A percentile compares a stretch with the other conserved stretches of the same genome.
phyloP scores from a whole-genome alignment of 2,329 filamentous ascomycete species.

The Trichoderma brevicompactum region DNA sequence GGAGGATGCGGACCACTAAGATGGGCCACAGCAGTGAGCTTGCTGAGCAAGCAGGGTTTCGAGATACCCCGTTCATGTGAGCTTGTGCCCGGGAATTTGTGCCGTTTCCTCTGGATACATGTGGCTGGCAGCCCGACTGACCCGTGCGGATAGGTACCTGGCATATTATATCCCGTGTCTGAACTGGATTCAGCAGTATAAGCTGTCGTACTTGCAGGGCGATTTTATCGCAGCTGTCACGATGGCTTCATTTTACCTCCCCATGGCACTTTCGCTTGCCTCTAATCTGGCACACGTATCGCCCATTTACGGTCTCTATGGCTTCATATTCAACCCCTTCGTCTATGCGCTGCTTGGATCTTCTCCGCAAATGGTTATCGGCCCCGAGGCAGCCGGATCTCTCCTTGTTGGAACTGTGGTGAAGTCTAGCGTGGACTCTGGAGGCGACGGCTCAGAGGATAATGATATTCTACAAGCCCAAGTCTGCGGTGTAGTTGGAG shows the following conservation, averaged over 20 bases:
- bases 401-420: slow-evolving; percentile 88
- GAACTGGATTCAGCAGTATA: slow-evolving; percentile 89
- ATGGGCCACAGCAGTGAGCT: slow-evolving; percentile 74
- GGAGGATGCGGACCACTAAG: slow-evolving; percentile 63
- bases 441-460: slow-evolving; percentile 64
- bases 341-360: slow-evolving; percentile 91
- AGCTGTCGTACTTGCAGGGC: slow-evolving; percentile 77
- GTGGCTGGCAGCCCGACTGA: not conserved
- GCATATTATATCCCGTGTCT: slow-evolving; percentile 92
- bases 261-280: slow-evolving; percentile 92
- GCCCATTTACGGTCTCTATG: slow-evolving; percentile 90
- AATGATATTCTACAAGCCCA: slow-evolving; percentile 72
- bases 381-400: slow-evolving; percentile 91
- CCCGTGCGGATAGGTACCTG: slow-evolving; percentile 66
- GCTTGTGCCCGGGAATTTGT: slow-evolving; percentile 36
- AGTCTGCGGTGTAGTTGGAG: slow-evolving; percentile 85
- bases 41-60: slow-evolving; percentile 73
- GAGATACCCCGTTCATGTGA: slow-evolving; percentile 74
- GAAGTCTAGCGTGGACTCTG: slow-evolving; percentile 72
- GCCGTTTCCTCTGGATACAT: not conserved
- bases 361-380: slow-evolving; percentile 90
- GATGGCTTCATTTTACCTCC: slow-evolving; percentile 98
- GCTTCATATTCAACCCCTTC: slow-evolving; percentile 90
- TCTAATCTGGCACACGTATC: slow-evolving; percentile 91
- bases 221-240: slow-evolving; percentile 88